Evolutionary conservation across 2,329 filamentous ascomycete species (phyloP).

Genomic region (Pezicula carpinea): DNA sequence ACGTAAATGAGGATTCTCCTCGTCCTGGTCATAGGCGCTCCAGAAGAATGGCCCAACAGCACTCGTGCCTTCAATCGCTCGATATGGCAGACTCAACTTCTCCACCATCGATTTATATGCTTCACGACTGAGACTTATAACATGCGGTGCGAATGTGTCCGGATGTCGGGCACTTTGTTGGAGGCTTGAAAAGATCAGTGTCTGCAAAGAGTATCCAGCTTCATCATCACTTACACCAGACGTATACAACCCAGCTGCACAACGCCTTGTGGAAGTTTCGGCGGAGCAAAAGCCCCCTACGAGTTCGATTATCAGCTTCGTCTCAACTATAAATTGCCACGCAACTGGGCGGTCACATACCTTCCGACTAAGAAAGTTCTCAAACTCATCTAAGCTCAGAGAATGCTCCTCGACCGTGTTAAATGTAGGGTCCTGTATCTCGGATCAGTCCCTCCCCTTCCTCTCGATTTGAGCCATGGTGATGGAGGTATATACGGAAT

Average conservation of each 20-base stretch:
- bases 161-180: slow-evolving; percentile 43
- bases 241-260: slow-evolving; percentile 15
- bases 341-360: slow-evolving; percentile 2
- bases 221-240: slow-evolving; percentile 15
- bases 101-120: slow-evolving; percentile 54
- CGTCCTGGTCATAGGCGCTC: slow-evolving; percentile 52
- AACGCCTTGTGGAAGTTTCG: slow-evolving; percentile 19
- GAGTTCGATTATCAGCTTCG: background rate
- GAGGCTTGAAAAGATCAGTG: slow-evolving; percentile 13
- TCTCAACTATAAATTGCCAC: background rate
- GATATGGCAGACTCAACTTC: slow-evolving; percentile 48
- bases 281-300: slow-evolving; percentile 25
- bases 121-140: slow-evolving; percentile 47
- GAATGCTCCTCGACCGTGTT: slow-evolving; percentile 11
- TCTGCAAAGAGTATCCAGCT: slow-evolving; percentile 1
- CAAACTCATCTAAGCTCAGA: slow-evolving; percentile 9
- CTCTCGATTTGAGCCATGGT: background rate
- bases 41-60: slow-evolving; percentile 62
- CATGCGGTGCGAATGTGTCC: slow-evolving; percentile 53
- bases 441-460: slow-evolving; percentile 1
- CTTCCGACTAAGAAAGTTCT: slow-evolving; percentile 12
- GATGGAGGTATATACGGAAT: slow-evolving; percentile 21
- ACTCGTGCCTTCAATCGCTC: slow-evolving; percentile 55
- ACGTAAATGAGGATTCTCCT: slow-evolving; percentile 53
- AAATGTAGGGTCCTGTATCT: slow-evolving; percentile 6